Conservation (phyloP, 139 green algal species). For the Coccomyxa sp. region DNA sequence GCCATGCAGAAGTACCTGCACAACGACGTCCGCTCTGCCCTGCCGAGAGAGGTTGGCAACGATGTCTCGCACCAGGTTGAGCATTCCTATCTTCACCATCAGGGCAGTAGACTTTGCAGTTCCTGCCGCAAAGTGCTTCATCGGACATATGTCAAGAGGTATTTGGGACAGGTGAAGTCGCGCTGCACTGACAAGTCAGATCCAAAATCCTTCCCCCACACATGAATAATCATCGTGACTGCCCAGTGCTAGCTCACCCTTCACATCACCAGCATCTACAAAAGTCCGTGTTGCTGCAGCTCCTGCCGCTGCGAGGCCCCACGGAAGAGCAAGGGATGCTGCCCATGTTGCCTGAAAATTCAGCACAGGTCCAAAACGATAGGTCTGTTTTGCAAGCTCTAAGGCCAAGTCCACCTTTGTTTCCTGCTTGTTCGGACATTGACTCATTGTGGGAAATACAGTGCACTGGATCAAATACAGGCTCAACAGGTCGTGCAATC, state of each 20-base stretch:
- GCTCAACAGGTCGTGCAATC: no score
- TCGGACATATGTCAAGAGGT: no score
- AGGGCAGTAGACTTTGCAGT: background rate
- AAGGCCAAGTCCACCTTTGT: background rate
- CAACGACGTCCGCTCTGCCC: background rate
- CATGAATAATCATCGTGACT: background rate
- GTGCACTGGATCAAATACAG: no score
- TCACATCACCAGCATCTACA: background rate
- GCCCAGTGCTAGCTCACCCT: background rate
- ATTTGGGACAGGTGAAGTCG: background rate
- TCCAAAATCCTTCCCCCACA: background rate
- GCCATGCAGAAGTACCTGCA: background rate
- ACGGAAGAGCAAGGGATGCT: background rate
- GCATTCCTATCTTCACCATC: background rate
- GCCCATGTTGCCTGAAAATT: background rate
- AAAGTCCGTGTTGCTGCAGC: background rate
- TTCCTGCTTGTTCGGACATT: no score
- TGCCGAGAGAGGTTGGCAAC: background rate
- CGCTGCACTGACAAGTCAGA: background rate
- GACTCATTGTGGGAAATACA: no score
- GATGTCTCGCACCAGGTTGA: background rate
- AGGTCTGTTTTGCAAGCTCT: background rate
- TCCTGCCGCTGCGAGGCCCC: background rate
- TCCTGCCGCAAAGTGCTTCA: background rate
- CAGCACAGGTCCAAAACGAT: background rate